Base-by-base conservation (phyloP, 257 asterid species). In the Jasminum sambac region DNA sequence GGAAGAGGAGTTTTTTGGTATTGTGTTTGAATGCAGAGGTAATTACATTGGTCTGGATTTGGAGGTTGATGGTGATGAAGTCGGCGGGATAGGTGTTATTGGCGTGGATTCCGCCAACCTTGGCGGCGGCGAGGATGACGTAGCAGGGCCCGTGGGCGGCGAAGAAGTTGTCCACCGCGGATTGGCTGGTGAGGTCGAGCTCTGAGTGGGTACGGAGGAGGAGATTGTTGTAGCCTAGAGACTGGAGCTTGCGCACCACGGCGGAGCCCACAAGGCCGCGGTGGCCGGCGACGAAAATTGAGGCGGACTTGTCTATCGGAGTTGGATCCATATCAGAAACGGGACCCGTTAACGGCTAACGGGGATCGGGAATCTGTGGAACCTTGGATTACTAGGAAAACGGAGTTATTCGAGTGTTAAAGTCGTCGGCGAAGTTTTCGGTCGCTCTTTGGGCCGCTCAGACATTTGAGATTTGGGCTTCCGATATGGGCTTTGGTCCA, bases 31-130 rank as follows among this genome's bases (percentile, higher is more conserved):
- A 80, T 5, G 97, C 83, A 64, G 99, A 91, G 71, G 92, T 74
- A 76, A 94, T 86, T 78, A 91, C 88, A 71, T 91, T 91, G 73
- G 93, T 91, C 76, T 94, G 96, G 87, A 94, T 94, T 74, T 88
- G 96, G 78, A 94, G 89, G 76, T 94, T 94, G 79, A 85, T 40
- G n/a, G 97, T 86, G 84, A 94, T 91, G 89, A 94, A 89, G 17
- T 91, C 99, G 5, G 96, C 99, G 0, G 99, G 97, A 74, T 84
- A 94, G 37, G 96, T 94, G 72, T 73, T 79, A 80, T 94, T 91
- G 66, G 96, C 97, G 85, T 88, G 90, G 81, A 94, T 94, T 8
- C 98, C 99, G 37, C 99, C 99, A 34, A 94, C 99, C 66, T 94
- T 91, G 0, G 98, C 96, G 63, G 98, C 96, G 77, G 96, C 88